These are phyloP conservation scores for Neopestalotiopsis sp. DNA, from an alignment of 2,329 filamentous ascomycete species.

Conservation along the genomic window DNA sequence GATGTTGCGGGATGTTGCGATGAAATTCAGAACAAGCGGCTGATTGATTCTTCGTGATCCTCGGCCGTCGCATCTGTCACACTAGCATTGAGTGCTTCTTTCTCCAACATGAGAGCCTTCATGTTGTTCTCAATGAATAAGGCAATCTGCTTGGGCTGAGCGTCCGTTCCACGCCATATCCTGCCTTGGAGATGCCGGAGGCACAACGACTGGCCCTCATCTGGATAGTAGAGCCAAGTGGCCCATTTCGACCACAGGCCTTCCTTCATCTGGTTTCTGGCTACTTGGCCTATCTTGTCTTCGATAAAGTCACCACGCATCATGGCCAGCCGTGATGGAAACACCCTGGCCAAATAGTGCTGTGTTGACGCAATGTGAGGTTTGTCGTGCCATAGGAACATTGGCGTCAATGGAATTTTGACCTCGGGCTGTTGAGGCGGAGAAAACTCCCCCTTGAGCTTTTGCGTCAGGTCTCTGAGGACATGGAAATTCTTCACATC, in stretches of 20 bases:
- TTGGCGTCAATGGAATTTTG: constrained; percentile 52
- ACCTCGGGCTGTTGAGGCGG: constrained; percentile 18
- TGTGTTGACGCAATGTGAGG: constrained; percentile 54
- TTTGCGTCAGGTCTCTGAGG: constrained; percentile 46
- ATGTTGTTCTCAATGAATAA: constrained; percentile 2
- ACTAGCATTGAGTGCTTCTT: not conserved
- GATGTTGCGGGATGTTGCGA: not conserved
- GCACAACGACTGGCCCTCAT: constrained; percentile 49
- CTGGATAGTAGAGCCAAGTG: constrained; percentile 60
- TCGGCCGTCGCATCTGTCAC: not conserved
- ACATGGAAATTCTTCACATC: constrained; percentile 48
- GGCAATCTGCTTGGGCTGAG: constrained; percentile 23
- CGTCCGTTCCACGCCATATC: constrained; percentile 51
- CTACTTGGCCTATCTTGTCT: constrained; percentile 59
- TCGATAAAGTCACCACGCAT: constrained; percentile 60
- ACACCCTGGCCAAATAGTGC: constrained; percentile 56
- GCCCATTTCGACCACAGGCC: constrained; percentile 58
- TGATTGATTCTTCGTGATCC: not conserved
- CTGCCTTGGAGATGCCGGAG: constrained; percentile 56
- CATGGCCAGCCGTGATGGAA: constrained; percentile 54
- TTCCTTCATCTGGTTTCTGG: constrained; percentile 61
- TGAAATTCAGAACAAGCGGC: not conserved
- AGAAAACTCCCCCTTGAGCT: constrained; percentile 47
- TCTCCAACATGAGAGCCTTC: not conserved
- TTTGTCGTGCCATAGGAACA: constrained; percentile 66